Evolutionary conservation across 2,329 filamentous ascomycete species (phyloP), one percentile per base, ranked within the genome.

Genomic region (Didymella pomorum): DNA sequence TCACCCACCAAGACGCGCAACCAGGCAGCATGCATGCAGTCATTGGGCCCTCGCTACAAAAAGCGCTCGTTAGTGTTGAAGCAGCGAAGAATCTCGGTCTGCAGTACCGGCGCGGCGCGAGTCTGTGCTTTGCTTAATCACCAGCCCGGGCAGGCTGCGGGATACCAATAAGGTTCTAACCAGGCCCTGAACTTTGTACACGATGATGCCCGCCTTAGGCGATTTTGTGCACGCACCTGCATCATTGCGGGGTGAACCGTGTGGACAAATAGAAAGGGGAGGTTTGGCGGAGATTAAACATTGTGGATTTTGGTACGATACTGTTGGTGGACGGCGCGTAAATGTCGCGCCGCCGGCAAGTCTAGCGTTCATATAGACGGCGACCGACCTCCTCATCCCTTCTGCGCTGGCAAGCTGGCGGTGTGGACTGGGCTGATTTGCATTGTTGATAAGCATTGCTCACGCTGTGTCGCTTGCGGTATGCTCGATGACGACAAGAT

Each of bases 331-430:
- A 50, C 50, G 45, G 56, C 49, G 45, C 41, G 25, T 23, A 25
- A 33, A 12, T 46, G 20, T 23, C 26, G 41, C 39, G 29, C 28
- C 50, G 39, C 31, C 45, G 29, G 31, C 16, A 37, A 45, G 26
- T 50, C 41, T 58, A 58, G 50, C 33, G 50, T 50, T 42, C 45
- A 54, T 44, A 18, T 31, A 42, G 56, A 50, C 45, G 39, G 39
- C 49, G 45, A 53, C n/a, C 42, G 28, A 25, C 49, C 23, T 18
- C 20, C 55, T 26, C 26, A 20, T 43, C 43, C 28, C 21, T 25
- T 37, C 25, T 26, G 25, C 23, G 8, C 23, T 46, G 31, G 21
- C 31, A 31, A 23, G 42, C 16, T 46, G 33, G 51, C 23, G 23
- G 42, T 46, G 29, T 53, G 33, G n/a, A 33, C 20, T 23, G 5